A percentile compares a stretch with the other conserved stretches of the same genome.
phyloP scores from a whole-genome alignment of 1,284 basidiomycete species.

The Fomitopsis schrenkii region DNA sequence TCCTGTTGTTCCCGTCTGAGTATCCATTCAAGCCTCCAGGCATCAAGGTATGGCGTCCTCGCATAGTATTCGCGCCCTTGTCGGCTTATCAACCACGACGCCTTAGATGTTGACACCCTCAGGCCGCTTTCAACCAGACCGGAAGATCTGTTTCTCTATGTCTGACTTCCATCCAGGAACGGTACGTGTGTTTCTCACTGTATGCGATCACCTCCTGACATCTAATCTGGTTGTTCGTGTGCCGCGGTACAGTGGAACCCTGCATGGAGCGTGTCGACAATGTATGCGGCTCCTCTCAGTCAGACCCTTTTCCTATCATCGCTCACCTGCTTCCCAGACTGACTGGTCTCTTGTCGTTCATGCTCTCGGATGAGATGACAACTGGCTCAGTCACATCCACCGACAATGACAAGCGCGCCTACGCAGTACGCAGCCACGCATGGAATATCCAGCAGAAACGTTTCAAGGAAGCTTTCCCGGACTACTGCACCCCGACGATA shows the following conservation, averaged over 20 bases:
- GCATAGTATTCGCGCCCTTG: constrained; percentile 1
- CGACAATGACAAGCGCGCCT: constrained; percentile 73
- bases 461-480: constrained; percentile 84
- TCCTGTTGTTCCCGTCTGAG: constrained; percentile 84
- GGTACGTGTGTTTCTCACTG: constrained; percentile 43
- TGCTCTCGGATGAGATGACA: constrained; percentile 96
- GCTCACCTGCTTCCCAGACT: constrained; percentile 49
- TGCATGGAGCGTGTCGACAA: constrained; percentile 90
- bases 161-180: constrained; percentile 90
- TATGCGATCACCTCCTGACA: neutral
- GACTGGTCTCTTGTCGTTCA: constrained; percentile 93
- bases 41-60: constrained; percentile 69
- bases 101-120: constrained; percentile 88
- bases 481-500: constrained; percentile 63
- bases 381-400: constrained; percentile 86
- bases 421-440: constrained; percentile 77
- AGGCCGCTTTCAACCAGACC: constrained; percentile 89
- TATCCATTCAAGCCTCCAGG: constrained; percentile 95
- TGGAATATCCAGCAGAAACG: constrained; percentile 82
- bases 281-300: constrained; percentile 47
- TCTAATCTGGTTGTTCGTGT: constrained; percentile 3
- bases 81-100: constrained; percentile 4
- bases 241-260: constrained; percentile 71
- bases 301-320: neutral
- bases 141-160: constrained; percentile 97